Evolutionary conservation across 148 eudicot species (phyloP).

Genomic region (Arctostaphylos glauca): DNA sequence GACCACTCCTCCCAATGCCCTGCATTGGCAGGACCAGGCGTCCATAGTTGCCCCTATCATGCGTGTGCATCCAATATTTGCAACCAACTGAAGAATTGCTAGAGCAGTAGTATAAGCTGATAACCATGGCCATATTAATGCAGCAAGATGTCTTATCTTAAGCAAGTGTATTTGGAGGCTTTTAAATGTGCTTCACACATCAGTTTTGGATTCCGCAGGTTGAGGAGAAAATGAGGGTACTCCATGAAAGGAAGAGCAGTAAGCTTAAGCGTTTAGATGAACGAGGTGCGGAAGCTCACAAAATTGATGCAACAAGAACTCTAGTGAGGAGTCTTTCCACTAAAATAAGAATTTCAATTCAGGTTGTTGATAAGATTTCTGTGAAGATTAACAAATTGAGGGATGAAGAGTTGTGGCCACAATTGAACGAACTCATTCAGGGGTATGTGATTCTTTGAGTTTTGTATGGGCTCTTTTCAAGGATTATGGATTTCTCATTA

Average conservation of each 20-base stretch:
- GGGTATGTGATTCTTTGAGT: slow-evolving; percentile 54
- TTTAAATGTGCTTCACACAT: background rate
- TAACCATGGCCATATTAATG: background rate
- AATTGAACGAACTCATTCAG: slow-evolving; percentile 63
- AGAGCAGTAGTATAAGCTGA: background rate
- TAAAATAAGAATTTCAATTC: slow-evolving; percentile 88
- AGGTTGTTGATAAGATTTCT: slow-evolving; percentile 84
- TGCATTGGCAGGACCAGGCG: background rate
- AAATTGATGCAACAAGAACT: slow-evolving; percentile 61
- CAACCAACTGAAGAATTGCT: background rate
- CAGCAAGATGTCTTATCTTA: background rate
- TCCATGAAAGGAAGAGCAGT: slow-evolving; percentile 60
- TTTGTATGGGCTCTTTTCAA: background rate
- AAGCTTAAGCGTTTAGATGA: slow-evolving; percentile 65
- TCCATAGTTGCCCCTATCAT: background rate
- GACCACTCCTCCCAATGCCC: background rate
- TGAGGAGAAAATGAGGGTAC: slow-evolving; percentile 91
- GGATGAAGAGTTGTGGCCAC: slow-evolving; percentile 96
- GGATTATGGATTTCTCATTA: background rate
- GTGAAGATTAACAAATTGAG: slow-evolving; percentile 76
- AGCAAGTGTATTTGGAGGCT: background rate
- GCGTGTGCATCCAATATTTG: background rate
- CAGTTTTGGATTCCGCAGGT: slow-evolving; percentile 39
- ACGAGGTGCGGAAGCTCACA: slow-evolving; percentile 82
- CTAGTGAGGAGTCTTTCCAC: slow-evolving; percentile 74